Conservation (phyloP, 306 rosid genomes). For the Corylus heterophylla region DNA sequence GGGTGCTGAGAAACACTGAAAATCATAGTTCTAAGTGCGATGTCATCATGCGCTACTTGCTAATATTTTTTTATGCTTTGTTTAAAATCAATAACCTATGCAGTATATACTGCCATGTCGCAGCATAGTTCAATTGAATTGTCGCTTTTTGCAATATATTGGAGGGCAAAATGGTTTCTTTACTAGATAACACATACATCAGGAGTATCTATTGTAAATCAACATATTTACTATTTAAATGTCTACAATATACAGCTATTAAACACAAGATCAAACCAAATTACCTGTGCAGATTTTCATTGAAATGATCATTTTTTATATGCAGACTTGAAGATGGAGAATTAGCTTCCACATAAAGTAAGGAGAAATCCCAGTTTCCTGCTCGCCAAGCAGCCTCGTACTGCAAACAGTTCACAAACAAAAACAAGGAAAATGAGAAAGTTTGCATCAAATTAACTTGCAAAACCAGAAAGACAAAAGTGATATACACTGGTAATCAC, state of each 20-base stretch:
- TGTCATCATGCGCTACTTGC: neutral
- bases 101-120: neutral
- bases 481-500: neutral
- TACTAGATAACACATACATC: neutral
- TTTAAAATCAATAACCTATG: neutral
- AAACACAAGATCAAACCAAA: conserved; percentile 14
- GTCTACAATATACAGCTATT: neutral
- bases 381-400: conserved; percentile 97
- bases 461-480: neutral
- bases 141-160: neutral
- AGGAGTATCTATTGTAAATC: neutral
- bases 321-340: conserved; percentile 39
- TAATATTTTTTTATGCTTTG: neutral
- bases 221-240: neutral
- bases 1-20: neutral
- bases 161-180: neutral
- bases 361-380: conserved; percentile 92
- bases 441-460: neutral
- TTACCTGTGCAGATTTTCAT: conserved; percentile 88
- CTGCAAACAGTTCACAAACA: conserved; percentile 33
- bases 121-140: neutral
- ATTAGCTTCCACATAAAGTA: conserved; percentile 47
- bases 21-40: neutral
- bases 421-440: neutral
- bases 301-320: conserved; percentile 57